Base-by-base conservation (phyloP, 768 basidiomycete genomes). In the Hypholoma sublateritium region DNA sequence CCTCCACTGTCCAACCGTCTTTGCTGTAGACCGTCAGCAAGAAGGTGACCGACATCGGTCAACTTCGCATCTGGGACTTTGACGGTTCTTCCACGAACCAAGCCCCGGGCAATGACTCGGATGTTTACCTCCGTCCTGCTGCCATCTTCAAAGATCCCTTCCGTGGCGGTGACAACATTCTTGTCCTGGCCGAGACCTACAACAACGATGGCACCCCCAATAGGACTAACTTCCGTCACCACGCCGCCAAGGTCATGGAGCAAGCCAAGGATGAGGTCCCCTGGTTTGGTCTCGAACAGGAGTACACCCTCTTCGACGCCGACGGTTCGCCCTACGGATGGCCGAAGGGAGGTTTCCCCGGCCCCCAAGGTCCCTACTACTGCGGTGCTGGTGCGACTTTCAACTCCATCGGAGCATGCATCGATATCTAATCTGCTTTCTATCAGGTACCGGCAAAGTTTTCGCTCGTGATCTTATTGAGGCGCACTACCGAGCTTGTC, bases 311-410 rank as follows among this genome's bases (percentile, higher is more conserved):
- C 64, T 91, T 99, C 67, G 95, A 94, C 70, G 82, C 80, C 62
- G 97, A 98, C 72, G 95, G 88, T 64, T 80, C 82, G 59, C 96
- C 96, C 45, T 90, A 80, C 74, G 94, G 93, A 54, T 98, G 97
- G 97, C 97, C 97, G 68, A 95, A 95, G 77, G 95, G 94, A 67
- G 97, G 97, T 77, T 99, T 98, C 89, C 97, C 97, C 60, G 97
- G 91, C 69, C 95, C 97, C 60, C 97, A 99, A 74, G 97, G 97
- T 59, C 97, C 97, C 50, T 98, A 99, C 77, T 99, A 99, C 79
- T 99, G 97, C 69, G 97, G 96, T 80, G 95, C 95, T 73, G 96
- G 96, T 91, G 69, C 60, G 86, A n/a, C 54, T 17, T 44, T 35
- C 21, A 4, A 43, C 37, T 52, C 52, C 25, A n/a, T 28, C 36